A percentile compares a stretch with the other conserved stretches of the same genome.
phyloP scores from a whole-genome alignment of 2,329 filamentous ascomycete species.

The Simplicillium aogashimaense region DNA sequence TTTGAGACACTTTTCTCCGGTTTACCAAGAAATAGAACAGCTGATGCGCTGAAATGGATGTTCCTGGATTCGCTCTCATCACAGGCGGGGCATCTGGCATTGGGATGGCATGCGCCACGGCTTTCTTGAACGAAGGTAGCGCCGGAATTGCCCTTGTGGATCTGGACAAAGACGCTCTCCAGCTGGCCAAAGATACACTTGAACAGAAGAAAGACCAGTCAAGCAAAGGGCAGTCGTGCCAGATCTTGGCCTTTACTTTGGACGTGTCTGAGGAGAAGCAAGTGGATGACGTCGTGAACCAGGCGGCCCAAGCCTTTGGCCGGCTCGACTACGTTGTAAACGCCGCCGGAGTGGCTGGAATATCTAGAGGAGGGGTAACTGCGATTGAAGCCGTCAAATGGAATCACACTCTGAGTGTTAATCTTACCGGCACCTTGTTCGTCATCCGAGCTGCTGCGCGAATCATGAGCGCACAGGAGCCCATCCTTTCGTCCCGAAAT shows the following conservation, averaged over 20 bases:
- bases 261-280: slow-evolving; percentile 38
- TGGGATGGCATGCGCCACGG: slow-evolving; percentile 40
- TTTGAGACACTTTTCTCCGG: too few species aligned
- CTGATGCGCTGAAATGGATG: too few species aligned
- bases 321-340: slow-evolving; percentile 47
- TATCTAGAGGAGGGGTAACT: too few species aligned
- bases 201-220: slow-evolving; percentile 2
- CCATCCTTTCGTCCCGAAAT: slow-evolving; percentile 13
- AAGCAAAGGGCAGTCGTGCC: slow-evolving; percentile 20
- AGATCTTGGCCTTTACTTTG: slow-evolving; percentile 25
- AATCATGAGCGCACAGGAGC: slow-evolving; percentile 35
- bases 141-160: slow-evolving; percentile 44
- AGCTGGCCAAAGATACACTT: slow-evolving; percentile 4
- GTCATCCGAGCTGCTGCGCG: slow-evolving; percentile 30
- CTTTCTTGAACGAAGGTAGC: slow-evolving; percentile 40
- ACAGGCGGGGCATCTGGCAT: slow-evolving; percentile 27
- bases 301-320: slow-evolving; percentile 22
- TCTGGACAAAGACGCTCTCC: slow-evolving; percentile 29
- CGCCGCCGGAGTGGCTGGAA: slow-evolving; percentile 41
- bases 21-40: too few species aligned
- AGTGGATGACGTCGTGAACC: slow-evolving; percentile 24
- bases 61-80: too few species aligned
- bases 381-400: slow-evolving; percentile 22
- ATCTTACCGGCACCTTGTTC: slow-evolving; percentile 42
- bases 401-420: slow-evolving; percentile 42